Base-by-base conservation (phyloP, 441 rosid species). In the Rhodomyrtus psidioides region DNA sequence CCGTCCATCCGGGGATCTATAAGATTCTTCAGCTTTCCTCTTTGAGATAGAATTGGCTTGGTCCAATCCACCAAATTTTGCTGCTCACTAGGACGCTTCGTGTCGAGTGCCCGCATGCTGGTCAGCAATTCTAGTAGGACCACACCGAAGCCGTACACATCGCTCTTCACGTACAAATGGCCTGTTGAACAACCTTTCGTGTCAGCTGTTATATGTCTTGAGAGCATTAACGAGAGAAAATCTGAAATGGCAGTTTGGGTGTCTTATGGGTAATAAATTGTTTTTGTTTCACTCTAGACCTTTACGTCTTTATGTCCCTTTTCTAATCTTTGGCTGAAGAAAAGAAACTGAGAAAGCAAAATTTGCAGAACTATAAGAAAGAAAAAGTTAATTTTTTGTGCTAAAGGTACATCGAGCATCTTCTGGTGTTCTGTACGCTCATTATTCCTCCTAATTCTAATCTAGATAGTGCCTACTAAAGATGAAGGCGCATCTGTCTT, bases 161-260 rank as follows among this genome's bases (percentile, higher is more conserved):
- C 95, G 53, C 94, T 93, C 89, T 92, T 90, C 56, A 92, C 93
- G 7, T 91, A 92, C 58, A 92, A 86, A 87, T 92, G 95, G 16
- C 94, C 94, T 93, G 87, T 79, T 58, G 46, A 46, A 58, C 55
- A 16, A 85, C 54, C 2, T 82, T 81, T 49, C 4, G 17, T n/a
- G 46, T 65, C 83, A 81, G 83, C 83, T 51, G 39, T 51, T 81
- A 46, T 53, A 53, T n/a, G 7, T 51, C 30, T n/a, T 81, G 28
- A 51, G 30, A 49, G 83, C 13, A 4, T 81, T 1, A 81, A 53
- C 7, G 3, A 24, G 19, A 34, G 26, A 26, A 65, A 42, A 34
- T 65, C 15, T 34, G 26, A 44, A 81, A 81, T 51, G 23, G 57
- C 30, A 81, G 24, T 26, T 81, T 81, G 49, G 49, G 7, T 65